A percentile compares a stretch with the other conserved stretches of the same genome.
phyloP scores from a whole-genome alignment of 148 eudicot species.

The Cornus florida region DNA sequence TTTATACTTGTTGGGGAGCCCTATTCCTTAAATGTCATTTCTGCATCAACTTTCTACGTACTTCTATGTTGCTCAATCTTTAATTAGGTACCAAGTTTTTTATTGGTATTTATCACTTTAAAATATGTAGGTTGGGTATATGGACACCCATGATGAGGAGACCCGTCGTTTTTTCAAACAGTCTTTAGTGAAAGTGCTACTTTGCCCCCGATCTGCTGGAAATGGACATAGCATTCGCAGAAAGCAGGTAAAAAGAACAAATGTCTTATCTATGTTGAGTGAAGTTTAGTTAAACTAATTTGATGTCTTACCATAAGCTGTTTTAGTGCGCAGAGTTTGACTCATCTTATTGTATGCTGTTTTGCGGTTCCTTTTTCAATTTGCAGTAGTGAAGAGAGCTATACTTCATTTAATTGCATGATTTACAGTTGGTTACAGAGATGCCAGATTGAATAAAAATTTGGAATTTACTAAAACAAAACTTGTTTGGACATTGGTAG shows the following conservation, averaged over 20 bases:
- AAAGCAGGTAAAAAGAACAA: conserved; percentile 48
- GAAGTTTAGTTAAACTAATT: no score
- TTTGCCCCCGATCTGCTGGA: conserved; percentile 75
- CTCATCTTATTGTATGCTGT: not conserved
- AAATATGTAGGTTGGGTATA: conserved; percentile 59
- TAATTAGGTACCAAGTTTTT: not conserved
- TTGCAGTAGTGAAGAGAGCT: not conserved
- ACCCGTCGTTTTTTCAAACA: conserved; percentile 77
- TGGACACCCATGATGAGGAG: conserved; percentile 74
- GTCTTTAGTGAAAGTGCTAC: conserved; percentile 75
- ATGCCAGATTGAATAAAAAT: not conserved
- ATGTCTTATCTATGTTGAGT: not conserved
- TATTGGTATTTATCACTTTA: not conserved
- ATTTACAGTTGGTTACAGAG: not conserved
- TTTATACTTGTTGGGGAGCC: no score
- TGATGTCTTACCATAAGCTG: no score
- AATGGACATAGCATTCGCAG: conserved; percentile 74
- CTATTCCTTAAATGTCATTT: not conserved
- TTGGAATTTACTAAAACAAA: not conserved
- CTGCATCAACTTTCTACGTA: not conserved
- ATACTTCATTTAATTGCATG: not conserved
- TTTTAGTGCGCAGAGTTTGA: no score
- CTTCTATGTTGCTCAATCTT: not conserved
- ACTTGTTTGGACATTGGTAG: not conserved
- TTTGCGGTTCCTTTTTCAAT: not conserved